A percentile compares a stretch with the other conserved stretches of the same genome.
These are phyloP conservation scores for Jasminum sambac DNA, from an alignment of 257 asterid genomes.

Conservation along the genomic window DNA sequence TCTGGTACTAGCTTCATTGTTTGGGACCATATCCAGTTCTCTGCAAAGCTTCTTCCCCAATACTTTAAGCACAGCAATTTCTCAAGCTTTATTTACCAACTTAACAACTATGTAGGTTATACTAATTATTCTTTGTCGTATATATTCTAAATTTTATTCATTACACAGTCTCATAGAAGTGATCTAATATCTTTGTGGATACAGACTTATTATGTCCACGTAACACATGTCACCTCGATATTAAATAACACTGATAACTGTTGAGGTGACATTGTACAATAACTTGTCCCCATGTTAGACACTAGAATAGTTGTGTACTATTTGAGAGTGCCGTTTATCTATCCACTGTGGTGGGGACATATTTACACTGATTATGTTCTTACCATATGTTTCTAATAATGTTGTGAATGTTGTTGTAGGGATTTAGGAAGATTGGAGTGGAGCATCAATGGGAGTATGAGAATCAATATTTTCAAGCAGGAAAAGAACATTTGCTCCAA, in stretches of 20 bases:
- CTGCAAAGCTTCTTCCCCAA: slow-evolving; percentile 44
- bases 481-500: slow-evolving; percentile 39
- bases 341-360: too few relatives aligned
- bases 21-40: slow-evolving; percentile 52
- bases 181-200: too few relatives aligned
- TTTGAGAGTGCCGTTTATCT: too few relatives aligned
- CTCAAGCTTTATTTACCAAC: slow-evolving; percentile 64
- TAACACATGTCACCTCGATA: too few relatives aligned
- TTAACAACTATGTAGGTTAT: slow-evolving; percentile 58
- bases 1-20: slow-evolving; percentile 46
- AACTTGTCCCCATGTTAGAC: too few relatives aligned
- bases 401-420: slow-evolving; percentile 31
- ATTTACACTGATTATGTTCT: not conserved
- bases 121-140: not conserved
- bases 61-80: slow-evolving; percentile 56
- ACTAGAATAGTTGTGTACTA: too few relatives aligned
- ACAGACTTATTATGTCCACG: too few relatives aligned
- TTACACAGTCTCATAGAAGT: not conserved
- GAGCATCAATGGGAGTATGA: slow-evolving; percentile 57
- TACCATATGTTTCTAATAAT: not conserved
- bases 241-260: too few relatives aligned
- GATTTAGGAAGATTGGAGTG: slow-evolving; percentile 59
- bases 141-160: not conserved
- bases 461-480: slow-evolving; percentile 47
- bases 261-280: too few relatives aligned